These are phyloP conservation scores for Carallia pectinifolia DNA, from an alignment of 345 rosid genomes.

Conservation along the genomic window DNA sequence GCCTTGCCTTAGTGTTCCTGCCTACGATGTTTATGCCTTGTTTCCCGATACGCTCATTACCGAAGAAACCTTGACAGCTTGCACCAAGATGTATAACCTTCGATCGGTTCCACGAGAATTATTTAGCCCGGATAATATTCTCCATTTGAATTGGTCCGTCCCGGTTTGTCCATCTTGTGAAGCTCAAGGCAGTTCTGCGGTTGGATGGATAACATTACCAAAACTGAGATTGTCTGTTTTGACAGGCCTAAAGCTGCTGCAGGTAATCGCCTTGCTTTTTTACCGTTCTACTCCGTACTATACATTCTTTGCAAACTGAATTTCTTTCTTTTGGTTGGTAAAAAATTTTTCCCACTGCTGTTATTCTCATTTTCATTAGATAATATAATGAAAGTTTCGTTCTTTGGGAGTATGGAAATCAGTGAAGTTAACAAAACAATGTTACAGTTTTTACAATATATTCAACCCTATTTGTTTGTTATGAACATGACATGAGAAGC, in stretches of 20 bases:
- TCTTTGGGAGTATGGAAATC: too few species aligned
- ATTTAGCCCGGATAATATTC: neutral
- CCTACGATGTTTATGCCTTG: neutral
- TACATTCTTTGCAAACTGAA: neutral
- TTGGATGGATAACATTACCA: neutral
- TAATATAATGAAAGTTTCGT: too few species aligned
- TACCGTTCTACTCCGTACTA: neutral
- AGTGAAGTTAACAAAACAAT: neutral
- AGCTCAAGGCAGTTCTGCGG: slow-evolving; percentile 3
- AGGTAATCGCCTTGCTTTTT: neutral
- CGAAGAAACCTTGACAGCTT: neutral
- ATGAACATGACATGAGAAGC: neutral
- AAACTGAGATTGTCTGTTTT: slow-evolving; percentile 7
- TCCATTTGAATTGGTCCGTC: slow-evolving; percentile 19
- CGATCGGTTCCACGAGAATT: neutral
- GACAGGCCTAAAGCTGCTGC: slow-evolving; percentile 1
- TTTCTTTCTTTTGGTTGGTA: neutral
- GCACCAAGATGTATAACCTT: slow-evolving; percentile 18
- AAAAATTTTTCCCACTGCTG: too few species aligned
- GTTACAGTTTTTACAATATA: neutral
- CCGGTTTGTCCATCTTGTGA: slow-evolving; percentile 17
- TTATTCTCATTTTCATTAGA: too few species aligned
- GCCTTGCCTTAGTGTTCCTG: slow-evolving; percentile 7
- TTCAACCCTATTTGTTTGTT: neutral
- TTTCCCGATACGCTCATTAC: neutral